These are phyloP conservation scores for Taphrina deformans DNA, from an alignment of 1,139 yeast species.

Conservation along the genomic window DNA sequence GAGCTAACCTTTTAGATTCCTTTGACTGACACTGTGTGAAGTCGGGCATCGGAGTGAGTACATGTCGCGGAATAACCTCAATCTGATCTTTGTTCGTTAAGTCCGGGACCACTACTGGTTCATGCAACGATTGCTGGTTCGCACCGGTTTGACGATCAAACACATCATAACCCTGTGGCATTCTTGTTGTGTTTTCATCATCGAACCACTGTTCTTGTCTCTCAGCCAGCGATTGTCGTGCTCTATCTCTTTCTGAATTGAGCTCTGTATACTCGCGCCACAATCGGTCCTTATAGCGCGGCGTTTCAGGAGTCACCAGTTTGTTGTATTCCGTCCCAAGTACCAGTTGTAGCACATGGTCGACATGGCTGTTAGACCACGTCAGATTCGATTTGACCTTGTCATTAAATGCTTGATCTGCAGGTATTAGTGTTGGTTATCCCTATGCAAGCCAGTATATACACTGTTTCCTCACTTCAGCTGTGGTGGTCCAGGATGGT, in stretches of 20 bases:
- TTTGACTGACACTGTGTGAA: not conserved
- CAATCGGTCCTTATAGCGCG: not conserved
- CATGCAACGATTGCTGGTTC: no score
- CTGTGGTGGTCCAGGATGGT: not conserved
- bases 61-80: not conserved
- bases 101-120: no score
- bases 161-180: not conserved
- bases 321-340: not conserved
- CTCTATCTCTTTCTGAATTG: not conserved
- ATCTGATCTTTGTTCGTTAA: no score
- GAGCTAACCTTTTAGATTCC: not conserved
- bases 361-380: not conserved
- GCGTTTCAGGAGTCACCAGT: not conserved
- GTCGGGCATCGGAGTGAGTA: not conserved
- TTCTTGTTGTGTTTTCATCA: not conserved
- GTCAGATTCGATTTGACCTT: not conserved
- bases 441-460: not conserved
- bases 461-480: not conserved
- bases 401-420: not conserved
- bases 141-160: not conserved
- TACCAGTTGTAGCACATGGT: not conserved
- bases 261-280: not conserved
- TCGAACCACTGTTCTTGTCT: not conserved
- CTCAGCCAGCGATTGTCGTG: not conserved
- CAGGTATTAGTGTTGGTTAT: not conserved